Conservation (phyloP, 2,329 filamentous ascomycete species). For the Curvularia verruculosa region DNA sequence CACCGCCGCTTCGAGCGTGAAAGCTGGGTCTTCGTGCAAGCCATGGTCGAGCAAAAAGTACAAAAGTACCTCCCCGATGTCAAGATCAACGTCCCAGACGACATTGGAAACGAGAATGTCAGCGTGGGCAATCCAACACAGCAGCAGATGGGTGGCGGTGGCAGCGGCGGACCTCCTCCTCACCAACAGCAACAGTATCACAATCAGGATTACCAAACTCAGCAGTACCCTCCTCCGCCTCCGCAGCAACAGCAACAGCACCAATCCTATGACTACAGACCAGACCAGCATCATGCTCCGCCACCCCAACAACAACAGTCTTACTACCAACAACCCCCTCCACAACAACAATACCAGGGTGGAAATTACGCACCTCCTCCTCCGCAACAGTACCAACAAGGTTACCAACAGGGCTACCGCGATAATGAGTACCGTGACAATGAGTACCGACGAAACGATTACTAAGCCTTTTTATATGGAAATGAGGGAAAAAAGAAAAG, state of each 20-base stretch:
- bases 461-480: conserved; percentile 2
- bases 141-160: conserved; percentile 21
- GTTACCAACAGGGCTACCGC: conserved; percentile 10
- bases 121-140: conserved; percentile 33
- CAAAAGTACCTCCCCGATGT: conserved; percentile 39
- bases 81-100: conserved; percentile 38
- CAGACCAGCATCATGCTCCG: background rate
- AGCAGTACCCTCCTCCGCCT: conserved; percentile 7
- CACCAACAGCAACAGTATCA: conserved; percentile 16
- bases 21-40: conserved; percentile 41
- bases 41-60: conserved; percentile 41
- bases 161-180: conserved; percentile 12
- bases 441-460: conserved; percentile 17
- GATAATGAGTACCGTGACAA: conserved; percentile 14
- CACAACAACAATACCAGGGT: background rate
- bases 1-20: conserved; percentile 40
- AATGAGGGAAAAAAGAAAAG: background rate
- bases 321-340: conserved; percentile 7
- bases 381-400: background rate
- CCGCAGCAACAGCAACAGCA: background rate
- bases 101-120: conserved; percentile 40
- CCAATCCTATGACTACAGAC: background rate
- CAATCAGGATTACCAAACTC: conserved; percentile 2
- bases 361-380: conserved; percentile 5
- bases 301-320: conserved; percentile 8